Evolutionary conservation across 768 basidiomycete genomes (phyloP).

Genomic region (Antrodiella citrinella): DNA sequence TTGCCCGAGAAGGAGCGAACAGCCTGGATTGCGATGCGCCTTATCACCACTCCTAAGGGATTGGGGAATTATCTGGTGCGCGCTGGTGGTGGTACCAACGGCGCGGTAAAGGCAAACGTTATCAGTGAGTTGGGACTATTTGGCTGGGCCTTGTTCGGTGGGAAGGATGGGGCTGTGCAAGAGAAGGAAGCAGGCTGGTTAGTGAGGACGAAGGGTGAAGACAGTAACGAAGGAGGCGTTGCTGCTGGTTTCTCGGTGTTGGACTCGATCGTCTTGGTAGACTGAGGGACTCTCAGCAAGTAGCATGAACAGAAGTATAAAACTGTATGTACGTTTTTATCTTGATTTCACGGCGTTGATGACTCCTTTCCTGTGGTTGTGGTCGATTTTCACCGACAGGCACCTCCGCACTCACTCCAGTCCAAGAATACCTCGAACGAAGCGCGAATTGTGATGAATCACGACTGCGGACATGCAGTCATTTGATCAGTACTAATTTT

Average conservation of each 20-base stretch:
- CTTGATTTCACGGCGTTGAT: neutral
- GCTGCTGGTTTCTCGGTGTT: constrained; percentile 45
- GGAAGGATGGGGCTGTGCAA: constrained; percentile 29
- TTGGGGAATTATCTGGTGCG: constrained; percentile 70
- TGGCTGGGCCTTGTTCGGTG: constrained; percentile 77
- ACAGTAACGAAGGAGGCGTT: constrained; percentile 85
- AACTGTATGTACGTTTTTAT: constrained; percentile 1
- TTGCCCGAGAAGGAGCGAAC: constrained; percentile 55
- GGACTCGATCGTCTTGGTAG: constrained; percentile 34
- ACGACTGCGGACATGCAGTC: too few relatives aligned
- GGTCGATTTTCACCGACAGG: too few relatives aligned
- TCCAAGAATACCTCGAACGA: too few relatives aligned
- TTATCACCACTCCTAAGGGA: constrained; percentile 73
- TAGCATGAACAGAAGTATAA: constrained; percentile 1
- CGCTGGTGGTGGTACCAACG: constrained; percentile 38
- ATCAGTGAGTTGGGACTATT: constrained; percentile 91
- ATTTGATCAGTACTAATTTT: neutral
- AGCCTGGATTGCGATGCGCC: constrained; percentile 94
- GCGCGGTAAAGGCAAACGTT: constrained; percentile 53
- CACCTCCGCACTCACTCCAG: too few relatives aligned
- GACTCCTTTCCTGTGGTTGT: neutral
- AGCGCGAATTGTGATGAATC: too few relatives aligned
- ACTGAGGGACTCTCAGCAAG: constrained; percentile 15
- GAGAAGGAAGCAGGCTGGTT: constrained; percentile 77
- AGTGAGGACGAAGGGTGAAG: constrained; percentile 83